Evolutionary conservation across 805 yeast species (phyloP).

Genomic region (Myxozyma mucilagina): DNA sequence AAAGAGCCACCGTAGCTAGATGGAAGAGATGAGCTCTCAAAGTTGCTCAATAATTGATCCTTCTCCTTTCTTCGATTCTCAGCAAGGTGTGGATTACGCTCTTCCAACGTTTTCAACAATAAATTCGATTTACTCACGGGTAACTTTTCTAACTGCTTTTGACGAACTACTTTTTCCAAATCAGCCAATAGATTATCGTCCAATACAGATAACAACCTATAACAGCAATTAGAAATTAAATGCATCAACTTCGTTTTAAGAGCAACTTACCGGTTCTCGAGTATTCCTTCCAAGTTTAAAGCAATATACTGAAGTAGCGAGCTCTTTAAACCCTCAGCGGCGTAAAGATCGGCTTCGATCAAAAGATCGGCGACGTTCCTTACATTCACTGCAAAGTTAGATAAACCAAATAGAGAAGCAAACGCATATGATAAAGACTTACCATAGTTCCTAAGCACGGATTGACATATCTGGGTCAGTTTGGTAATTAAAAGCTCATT

Average conservation of each 20-base stretch:
- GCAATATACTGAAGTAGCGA: constrained; percentile 69
- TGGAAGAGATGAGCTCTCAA: constrained; percentile 15
- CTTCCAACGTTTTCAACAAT: constrained; percentile 24
- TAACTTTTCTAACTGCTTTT: constrained; percentile 23
- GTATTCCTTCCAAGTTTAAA: constrained; percentile 60
- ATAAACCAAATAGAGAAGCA: not conserved
- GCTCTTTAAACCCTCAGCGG: constrained; percentile 57
- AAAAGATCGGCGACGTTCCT: constrained; percentile 63
- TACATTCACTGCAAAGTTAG: constrained; percentile 36
- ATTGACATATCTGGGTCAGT: constrained; percentile 62
- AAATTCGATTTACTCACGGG: constrained; percentile 28
- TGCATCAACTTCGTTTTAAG: not conserved
- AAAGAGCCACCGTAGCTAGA: constrained; percentile 2
- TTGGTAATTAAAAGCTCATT: constrained; percentile 64
- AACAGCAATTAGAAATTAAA: not conserved
- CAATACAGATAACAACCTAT: constrained; percentile 5
- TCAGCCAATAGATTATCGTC: constrained; percentile 18
- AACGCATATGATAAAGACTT: constrained; percentile 47
- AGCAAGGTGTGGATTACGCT: constrained; percentile 21
- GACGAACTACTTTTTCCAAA: constrained; percentile 22
- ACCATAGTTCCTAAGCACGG: constrained; percentile 47
- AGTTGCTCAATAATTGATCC: constrained; percentile 5
- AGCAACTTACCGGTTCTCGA: constrained; percentile 47
- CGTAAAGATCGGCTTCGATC: constrained; percentile 52
- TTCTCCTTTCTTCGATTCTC: constrained; percentile 19